A percentile compares a stretch with the other conserved stretches of the same genome.
Conservation (phyloP, 495 filamentous ascomycete genomes). For the Penicillium psychrofluorescens region DNA sequence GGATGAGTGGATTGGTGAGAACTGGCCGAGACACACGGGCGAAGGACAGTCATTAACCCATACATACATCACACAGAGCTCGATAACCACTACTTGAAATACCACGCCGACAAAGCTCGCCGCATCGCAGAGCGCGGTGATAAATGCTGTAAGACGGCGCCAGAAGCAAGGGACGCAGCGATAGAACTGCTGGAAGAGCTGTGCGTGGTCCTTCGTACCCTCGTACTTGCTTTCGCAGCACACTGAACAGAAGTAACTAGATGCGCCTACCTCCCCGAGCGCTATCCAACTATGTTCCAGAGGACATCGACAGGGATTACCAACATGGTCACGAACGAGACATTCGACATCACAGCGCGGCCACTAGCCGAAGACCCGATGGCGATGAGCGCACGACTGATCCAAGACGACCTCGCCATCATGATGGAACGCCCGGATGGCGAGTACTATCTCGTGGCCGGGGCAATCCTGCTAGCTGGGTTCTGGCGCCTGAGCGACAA, state of each 20-base stretch:
- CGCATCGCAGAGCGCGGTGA: conserved; percentile 64
- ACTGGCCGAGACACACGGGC: neutral
- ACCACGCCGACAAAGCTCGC: conserved; percentile 64
- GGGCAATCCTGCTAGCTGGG: conserved; percentile 70
- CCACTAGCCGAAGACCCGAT: conserved; percentile 78
- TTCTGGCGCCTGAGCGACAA: conserved; percentile 88
- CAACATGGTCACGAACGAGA: conserved; percentile 66
- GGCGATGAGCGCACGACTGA: conserved; percentile 61
- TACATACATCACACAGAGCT: conserved; percentile 45
- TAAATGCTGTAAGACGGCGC: conserved; percentile 65
- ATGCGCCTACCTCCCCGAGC: conserved; percentile 65
- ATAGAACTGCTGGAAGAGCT: conserved; percentile 77
- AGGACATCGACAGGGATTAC: conserved; percentile 59
- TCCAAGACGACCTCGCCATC: conserved; percentile 81
- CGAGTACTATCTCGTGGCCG: conserved; percentile 79
- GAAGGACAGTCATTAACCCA: conserved; percentile 1
- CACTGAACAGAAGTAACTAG: conserved; percentile 13
- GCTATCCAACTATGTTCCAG: conserved; percentile 68
- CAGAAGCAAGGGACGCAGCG: conserved; percentile 69
- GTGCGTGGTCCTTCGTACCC: conserved; percentile 15
- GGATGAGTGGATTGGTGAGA: conserved; percentile 70
- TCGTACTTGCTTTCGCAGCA: neutral
- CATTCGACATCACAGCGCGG: conserved; percentile 59
- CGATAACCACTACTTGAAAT: conserved; percentile 74
- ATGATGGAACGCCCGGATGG: conserved; percentile 78